Percentiles rank a stretch among this genome's conserved stretches.
phyloP scores from a whole-genome alignment of 495 filamentous ascomycete genomes.

The Echria macrotheca region DNA sequence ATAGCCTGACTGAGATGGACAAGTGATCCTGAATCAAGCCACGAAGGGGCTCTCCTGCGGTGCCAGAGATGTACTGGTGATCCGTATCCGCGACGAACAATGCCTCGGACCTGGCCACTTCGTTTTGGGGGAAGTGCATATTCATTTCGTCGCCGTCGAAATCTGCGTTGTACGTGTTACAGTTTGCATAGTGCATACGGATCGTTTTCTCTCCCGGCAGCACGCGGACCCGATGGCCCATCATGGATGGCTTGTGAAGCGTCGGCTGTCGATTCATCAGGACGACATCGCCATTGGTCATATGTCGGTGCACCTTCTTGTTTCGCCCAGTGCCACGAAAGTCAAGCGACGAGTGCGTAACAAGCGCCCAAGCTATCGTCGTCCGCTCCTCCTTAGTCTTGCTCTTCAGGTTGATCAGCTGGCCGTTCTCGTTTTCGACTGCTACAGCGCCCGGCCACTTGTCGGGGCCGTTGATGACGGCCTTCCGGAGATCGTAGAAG shows the following conservation, averaged over 20 bases:
- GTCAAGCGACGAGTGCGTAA: conserved; percentile 76
- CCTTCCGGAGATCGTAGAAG: conserved; percentile 88
- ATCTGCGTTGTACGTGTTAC: conserved; percentile 99
- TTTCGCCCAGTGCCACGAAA: conserved; percentile 72
- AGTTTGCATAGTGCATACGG: conserved; percentile 99
- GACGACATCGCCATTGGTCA: conserved; percentile 93
- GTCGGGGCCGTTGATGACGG: conserved; percentile 89
- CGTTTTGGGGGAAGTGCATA: conserved; percentile 99
- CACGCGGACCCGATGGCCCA: conserved; percentile 92
- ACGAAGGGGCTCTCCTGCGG: conserved; percentile 87
- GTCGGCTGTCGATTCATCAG: conserved; percentile 99
- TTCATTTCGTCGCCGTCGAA: conserved; percentile 99
- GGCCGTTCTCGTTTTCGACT: conserved; percentile 92
- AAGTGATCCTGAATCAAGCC: conserved; percentile 99
- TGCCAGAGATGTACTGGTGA: conserved; percentile 92
- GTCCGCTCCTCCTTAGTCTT: conserved; percentile 82
- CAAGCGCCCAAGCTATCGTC: conserved; percentile 82
- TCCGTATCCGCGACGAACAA: conserved; percentile 91
- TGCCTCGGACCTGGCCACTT: conserved; percentile 87
- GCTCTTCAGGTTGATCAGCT: conserved; percentile 78
- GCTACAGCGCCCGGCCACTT: conserved; percentile 92
- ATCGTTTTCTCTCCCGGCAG: conserved; percentile 92
- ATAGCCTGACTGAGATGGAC: conserved; percentile 86
- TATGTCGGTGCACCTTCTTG: conserved; percentile 95
- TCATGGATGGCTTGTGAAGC: conserved; percentile 98